These are phyloP conservation scores for Cryptosporidium tyzzeri DNA, from an alignment of 169 alveolate genomes.

Conservation along the genomic window DNA sequence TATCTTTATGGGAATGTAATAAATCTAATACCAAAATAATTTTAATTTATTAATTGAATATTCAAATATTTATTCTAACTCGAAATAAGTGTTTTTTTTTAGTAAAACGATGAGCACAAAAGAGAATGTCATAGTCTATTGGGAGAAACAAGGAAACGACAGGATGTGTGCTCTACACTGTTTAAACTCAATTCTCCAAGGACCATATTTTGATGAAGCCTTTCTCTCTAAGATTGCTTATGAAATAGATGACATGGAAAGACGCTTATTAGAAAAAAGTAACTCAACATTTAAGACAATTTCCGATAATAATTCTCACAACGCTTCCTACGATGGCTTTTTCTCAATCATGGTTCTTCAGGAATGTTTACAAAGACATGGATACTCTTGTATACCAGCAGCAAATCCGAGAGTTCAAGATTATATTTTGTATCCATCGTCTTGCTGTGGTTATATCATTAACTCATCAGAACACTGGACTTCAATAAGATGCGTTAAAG, in stretches of 20 bases:
- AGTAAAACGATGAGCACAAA: background rate
- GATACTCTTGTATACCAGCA: slow-evolving; percentile 81
- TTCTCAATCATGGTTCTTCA: slow-evolving; percentile 82
- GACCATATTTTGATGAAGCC: slow-evolving; percentile 83
- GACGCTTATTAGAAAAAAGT: slow-evolving; percentile 18
- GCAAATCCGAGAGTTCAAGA: slow-evolving; percentile 73
- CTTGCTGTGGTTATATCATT: slow-evolving; percentile 85
- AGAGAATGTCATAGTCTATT: slow-evolving; percentile 80
- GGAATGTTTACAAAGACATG: slow-evolving; percentile 82
- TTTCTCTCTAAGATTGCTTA: slow-evolving; percentile 82
- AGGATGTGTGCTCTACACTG: slow-evolving; percentile 91
- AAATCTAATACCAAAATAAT: background rate
- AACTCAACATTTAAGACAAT: slow-evolving; percentile 46
- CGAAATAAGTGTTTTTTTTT: background rate
- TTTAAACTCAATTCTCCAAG: slow-evolving; percentile 89
- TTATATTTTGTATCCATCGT: slow-evolving; percentile 72
- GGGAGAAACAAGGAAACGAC: slow-evolving; percentile 92
- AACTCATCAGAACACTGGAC: slow-evolving; percentile 86
- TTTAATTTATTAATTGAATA: background rate
- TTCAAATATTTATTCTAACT: background rate
- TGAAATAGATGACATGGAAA: slow-evolving; percentile 82
- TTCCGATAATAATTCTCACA: slow-evolving; percentile 77
- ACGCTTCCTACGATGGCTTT: slow-evolving; percentile 84
- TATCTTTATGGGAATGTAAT: background rate
- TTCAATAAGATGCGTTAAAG: slow-evolving; percentile 82